Base-by-base conservation (phyloP, 2,329 filamentous ascomycete species). In the Claviceps sp. region DNA sequence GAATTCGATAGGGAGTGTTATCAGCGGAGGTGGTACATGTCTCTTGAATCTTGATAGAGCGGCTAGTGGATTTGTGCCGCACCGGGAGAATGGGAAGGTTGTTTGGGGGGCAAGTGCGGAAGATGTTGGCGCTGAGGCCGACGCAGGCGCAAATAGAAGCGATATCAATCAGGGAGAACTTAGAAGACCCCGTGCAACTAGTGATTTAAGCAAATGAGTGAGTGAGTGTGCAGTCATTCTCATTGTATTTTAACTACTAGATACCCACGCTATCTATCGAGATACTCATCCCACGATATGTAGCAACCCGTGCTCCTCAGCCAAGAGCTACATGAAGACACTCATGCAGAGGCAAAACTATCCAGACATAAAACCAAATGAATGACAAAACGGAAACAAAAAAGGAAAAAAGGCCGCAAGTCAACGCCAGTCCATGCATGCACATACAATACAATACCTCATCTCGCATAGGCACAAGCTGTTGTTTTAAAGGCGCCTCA, bases 1-100 rank as follows among this genome's bases (percentile, higher is more conserved):
- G 1, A 87, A 87, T 59, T 77, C 73, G 2, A 81, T 87, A 42
- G 79, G 76, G 5, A 85, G 82, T 40, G 69, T 87, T 77, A 87
- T 58, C 82, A 87, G 62, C 73, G 83, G 5, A 71, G 73, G 43
- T 87, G 82, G 84, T 85, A 78, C 54, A 59, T 86, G 17, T 77
- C 76, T 11, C 68, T 87, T 1, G 84, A 87, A 76, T 11, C 68
- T 87, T 1, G 83, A 87, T 59, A 71, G 79, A 13, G 62, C 60
- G 26, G 75, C 71, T 4, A 80, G 76, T 48, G 82, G 82, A 4
- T 84, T 87, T 52, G 62, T 64, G 16, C 67, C 65, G 59, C 62
- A 61, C 49, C 62, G 56, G 55, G 52, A 50, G 16, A 55, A 54
- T n/a, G 39, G 39, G 13, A 54, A 56, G 26, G 30, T 54, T 26